Evolutionary conservation across 83 land plant genomes (phyloP), one percentile per base, ranked within the genome.

Genomic region (Isoetes engelmannii): DNA sequence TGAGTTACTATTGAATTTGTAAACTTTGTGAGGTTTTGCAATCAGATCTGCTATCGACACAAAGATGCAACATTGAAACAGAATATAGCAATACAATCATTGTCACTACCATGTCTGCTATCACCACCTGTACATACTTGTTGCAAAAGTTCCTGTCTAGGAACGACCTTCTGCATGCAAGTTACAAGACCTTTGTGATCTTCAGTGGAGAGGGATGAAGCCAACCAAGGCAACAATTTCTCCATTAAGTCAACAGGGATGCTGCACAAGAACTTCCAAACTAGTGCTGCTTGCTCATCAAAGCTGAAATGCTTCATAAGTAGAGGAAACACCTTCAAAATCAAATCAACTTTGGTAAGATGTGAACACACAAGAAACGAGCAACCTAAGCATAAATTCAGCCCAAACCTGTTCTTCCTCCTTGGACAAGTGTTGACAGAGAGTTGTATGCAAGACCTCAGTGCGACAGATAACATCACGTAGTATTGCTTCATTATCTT

Each of bases 201-300:
- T 66, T 82, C 90, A 20, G 78, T 44, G 5, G 93, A 83, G 61
- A 94, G 80, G 55, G 76, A 88, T 57, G 87, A 83, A 19, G 87
- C 77, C 45, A 94, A 81, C 99, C 99, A 94, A 7, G 99, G 93
- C 61, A 94, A 83, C 57, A 90, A 91, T 65, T 87, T 80, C 62
- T 82, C 87, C 86, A 94, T 80, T 78, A 94, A 81, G 60, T 86
- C 82, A 63, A 90, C 93, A 62, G 99, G 99, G 53, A 94, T 90
- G 70, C 92, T 94, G 72, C 97, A 90, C 13, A 94, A 63, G 67
- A 90, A 94, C 73, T 86, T 87, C 99, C 99, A 94, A 13, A 88
- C 91, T 47, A 94, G 64, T 46, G 81, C 84, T 68, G 96, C 97
- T 74, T 94, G 99, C 77, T 94, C 99, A 18, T 94, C 87, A 77